Evolutionary conservation across 257 asterid genomes (phyloP).

Genomic region (Knoxia roxburghii): DNA sequence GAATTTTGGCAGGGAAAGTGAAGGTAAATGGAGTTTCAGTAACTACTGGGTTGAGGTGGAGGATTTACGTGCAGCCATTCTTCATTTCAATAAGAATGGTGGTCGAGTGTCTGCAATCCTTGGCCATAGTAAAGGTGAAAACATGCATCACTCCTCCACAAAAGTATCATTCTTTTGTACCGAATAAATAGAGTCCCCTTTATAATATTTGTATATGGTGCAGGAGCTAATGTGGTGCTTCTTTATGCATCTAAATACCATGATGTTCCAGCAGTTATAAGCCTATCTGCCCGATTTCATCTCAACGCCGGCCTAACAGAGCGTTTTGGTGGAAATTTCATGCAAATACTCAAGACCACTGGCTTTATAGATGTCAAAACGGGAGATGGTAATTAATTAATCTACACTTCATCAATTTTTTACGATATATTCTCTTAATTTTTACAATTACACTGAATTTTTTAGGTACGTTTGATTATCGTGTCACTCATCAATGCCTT

Average conservation of each 20-base stretch:
- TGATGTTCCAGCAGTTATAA: constrained; percentile 55
- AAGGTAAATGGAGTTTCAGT: constrained; percentile 60
- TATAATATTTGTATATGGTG: too few species aligned
- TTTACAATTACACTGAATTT: too few species aligned
- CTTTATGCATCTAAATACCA: too few species aligned
- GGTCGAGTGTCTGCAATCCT: constrained; percentile 48
- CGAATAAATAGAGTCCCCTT: too few species aligned
- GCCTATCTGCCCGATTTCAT: constrained; percentile 74
- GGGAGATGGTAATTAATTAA: constrained; percentile 30
- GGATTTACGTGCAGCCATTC: constrained; percentile 64
- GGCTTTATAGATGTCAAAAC: constrained; percentile 57
- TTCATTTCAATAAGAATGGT: constrained; percentile 38
- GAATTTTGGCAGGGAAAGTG: constrained; percentile 79
- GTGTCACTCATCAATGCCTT: too few species aligned
- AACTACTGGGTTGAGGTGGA: constrained; percentile 59
- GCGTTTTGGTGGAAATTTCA: constrained; percentile 45
- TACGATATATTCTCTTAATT: too few species aligned
- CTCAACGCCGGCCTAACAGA: constrained; percentile 58
- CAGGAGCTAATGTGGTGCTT: constrained; percentile 72
- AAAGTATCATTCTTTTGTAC: too few species aligned
- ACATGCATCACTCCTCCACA: too few species aligned
- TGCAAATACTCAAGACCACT: constrained; percentile 51
- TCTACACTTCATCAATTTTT: too few species aligned
- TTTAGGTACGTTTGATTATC: too few species aligned
- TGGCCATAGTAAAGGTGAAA: constrained; percentile 81